These are phyloP conservation scores for Castanea mollissima DNA, from an alignment of 306 rosid species.

Conservation along the genomic window DNA sequence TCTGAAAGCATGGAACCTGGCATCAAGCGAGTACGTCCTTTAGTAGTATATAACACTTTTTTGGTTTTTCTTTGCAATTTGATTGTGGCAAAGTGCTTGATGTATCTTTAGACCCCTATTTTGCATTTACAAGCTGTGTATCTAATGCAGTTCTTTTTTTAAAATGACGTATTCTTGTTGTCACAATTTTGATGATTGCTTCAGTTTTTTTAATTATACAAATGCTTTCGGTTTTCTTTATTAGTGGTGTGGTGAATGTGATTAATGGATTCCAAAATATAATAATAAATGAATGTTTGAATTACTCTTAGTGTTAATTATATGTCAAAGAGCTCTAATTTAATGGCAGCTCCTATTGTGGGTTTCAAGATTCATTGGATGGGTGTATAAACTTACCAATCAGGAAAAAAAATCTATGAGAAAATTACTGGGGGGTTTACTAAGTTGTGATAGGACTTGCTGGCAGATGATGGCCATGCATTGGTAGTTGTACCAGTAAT, in stretches of 20 bases:
- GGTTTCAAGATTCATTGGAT: background rate
- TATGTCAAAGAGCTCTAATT: too few species aligned
- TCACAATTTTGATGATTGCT: background rate
- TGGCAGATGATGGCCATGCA: background rate
- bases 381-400: too few species aligned
- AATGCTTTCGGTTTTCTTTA: background rate
- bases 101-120: background rate
- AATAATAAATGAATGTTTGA: background rate
- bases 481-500: background rate
- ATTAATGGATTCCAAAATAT: too few species aligned
- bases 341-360: too few species aligned
- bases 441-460: background rate
- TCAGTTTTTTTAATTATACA: background rate
- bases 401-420: background rate
- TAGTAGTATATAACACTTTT: background rate
- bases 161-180: background rate
- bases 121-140: background rate
- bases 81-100: background rate
- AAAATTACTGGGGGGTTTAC: background rate
- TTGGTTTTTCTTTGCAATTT: background rate
- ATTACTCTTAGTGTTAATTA: too few species aligned
- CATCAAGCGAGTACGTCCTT: conserved; percentile 57
- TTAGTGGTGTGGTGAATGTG: too few species aligned
- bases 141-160: background rate
- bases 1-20: conserved; percentile 94